A percentile compares a stretch with the other conserved stretches of the same genome.
Conservation (phyloP, 768 basidiomycete species). For the Serpula lacrymans region DNA sequence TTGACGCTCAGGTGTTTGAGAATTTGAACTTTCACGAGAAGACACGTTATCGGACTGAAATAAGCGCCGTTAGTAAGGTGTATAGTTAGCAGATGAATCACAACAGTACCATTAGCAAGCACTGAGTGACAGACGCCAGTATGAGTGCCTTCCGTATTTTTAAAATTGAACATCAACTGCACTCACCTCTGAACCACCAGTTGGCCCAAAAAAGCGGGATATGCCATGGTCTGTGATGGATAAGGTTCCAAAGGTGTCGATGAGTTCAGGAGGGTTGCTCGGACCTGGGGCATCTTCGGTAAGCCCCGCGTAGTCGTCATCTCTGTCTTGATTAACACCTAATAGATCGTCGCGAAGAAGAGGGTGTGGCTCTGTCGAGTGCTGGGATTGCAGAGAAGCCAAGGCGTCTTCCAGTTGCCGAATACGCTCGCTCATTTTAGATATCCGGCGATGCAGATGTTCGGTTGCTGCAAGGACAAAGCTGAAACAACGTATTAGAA, state of each 20-base stretch:
- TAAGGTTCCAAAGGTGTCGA: constrained; percentile 59
- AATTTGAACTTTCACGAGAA: constrained; percentile 11
- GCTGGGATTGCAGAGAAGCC: constrained; percentile 43
- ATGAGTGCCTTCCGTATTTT: constrained; percentile 5
- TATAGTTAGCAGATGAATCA: neutral
- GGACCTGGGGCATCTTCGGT: constrained; percentile 21
- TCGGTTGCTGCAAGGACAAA: constrained; percentile 66
- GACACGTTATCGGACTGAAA: constrained; percentile 22
- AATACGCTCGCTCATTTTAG: constrained; percentile 51
- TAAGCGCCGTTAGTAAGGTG: neutral
- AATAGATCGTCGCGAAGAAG: constrained; percentile 54
- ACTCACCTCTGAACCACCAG: constrained; percentile 66
- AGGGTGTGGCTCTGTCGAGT: constrained; percentile 55
- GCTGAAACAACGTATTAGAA: constrained; percentile 16
- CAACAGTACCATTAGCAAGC: constrained; percentile 28
- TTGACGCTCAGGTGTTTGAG: constrained; percentile 22
- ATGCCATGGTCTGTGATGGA: constrained; percentile 58
- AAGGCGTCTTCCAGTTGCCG: constrained; percentile 63
- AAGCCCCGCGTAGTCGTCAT: constrained; percentile 18
- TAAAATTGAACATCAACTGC: constrained; percentile 1
- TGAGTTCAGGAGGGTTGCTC: constrained; percentile 35
- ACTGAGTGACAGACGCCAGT: constrained; percentile 15
- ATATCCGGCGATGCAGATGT: constrained; percentile 57
- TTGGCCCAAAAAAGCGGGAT: constrained; percentile 63
- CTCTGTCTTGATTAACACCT: constrained; percentile 22